Percentiles rank a stretch among this genome's conserved stretches.
Evolutionary conservation across 1,139 yeast species (phyloP).

Genomic region (Groenewaldozyma sp.): DNA sequence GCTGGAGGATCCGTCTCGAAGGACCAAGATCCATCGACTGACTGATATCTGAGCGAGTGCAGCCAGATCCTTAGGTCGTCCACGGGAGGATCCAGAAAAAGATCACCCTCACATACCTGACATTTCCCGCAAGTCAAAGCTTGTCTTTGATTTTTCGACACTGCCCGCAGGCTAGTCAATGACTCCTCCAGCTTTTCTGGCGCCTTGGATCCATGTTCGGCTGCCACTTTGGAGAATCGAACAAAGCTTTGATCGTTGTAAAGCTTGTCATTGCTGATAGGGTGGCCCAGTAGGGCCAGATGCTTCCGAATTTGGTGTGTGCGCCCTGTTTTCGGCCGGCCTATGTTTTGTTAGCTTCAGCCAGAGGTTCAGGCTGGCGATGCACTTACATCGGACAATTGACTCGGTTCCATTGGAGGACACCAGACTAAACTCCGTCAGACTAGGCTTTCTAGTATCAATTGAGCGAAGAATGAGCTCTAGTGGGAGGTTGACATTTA

Average conservation of each 20-base stretch:
- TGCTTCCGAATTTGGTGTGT: constrained; percentile 94
- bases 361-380: no score
- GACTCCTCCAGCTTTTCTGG: background rate
- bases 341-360: constrained; percentile 65
- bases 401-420: constrained; percentile 24
- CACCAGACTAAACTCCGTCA: constrained; percentile 17
- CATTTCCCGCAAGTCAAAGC: no score
- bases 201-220: background rate
- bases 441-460: constrained; percentile 47
- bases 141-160: no score
- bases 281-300: constrained; percentile 72
- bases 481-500: constrained; percentile 67
- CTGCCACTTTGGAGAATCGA: background rate
- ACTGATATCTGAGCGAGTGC: constrained; percentile 69
- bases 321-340: constrained; percentile 77
- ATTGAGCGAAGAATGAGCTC: constrained; percentile 37
- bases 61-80: constrained; percentile 77
- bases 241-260: constrained; percentile 46
- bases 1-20: constrained; percentile 70
- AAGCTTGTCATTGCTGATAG: constrained; percentile 89
- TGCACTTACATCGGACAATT: constrained; percentile 33
- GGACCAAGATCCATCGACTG: constrained; percentile 52
- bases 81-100: constrained; percentile 79
- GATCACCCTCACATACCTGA: constrained; percentile 53
- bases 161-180: background rate